phyloP scores from a whole-genome alignment of 345 rosid species.

The Eucalyptus sp. region DNA sequence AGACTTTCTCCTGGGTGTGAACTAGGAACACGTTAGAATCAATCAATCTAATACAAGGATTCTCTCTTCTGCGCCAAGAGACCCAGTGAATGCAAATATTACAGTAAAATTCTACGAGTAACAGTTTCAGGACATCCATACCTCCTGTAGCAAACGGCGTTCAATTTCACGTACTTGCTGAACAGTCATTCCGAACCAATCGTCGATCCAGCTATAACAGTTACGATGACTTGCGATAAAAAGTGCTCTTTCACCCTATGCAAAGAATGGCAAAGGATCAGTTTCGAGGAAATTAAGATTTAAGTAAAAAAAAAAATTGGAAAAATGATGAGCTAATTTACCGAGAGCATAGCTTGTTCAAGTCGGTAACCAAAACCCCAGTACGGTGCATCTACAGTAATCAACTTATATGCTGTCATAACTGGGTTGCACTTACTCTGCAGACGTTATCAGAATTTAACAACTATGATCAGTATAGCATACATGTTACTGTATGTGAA shows the following conservation, averaged over 20 bases:
- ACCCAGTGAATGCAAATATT: neutral
- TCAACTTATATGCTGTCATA: conserved; percentile 64
- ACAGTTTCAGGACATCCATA: neutral
- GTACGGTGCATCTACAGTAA: conserved; percentile 60
- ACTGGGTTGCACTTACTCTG: conserved; percentile 53
- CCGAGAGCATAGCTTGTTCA: conserved; percentile 61
- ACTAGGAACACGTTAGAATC: neutral
- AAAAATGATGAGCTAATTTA: conserved; percentile 2
- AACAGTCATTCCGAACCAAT: conserved; percentile 57
- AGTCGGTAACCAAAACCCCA: conserved; percentile 71
- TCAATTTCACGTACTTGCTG: conserved; percentile 40
- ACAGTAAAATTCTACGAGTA: neutral
- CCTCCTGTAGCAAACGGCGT: conserved; percentile 18
- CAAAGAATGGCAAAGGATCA: neutral
- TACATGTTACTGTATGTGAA: neutral
- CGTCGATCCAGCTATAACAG: conserved; percentile 64
- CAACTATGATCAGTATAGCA: neutral
- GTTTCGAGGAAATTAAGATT: neutral
- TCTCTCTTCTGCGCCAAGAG: neutral
- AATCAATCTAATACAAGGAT: neutral
- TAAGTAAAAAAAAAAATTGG: neutral
- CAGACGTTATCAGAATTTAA: neutral
- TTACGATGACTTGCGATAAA: conserved; percentile 48
- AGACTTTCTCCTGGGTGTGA: neutral
- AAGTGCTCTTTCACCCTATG: conserved; percentile 57